These are phyloP conservation scores for Sclerotinia nivalis DNA, from an alignment of 2,329 filamentous ascomycete genomes.

Conservation along the genomic window DNA sequence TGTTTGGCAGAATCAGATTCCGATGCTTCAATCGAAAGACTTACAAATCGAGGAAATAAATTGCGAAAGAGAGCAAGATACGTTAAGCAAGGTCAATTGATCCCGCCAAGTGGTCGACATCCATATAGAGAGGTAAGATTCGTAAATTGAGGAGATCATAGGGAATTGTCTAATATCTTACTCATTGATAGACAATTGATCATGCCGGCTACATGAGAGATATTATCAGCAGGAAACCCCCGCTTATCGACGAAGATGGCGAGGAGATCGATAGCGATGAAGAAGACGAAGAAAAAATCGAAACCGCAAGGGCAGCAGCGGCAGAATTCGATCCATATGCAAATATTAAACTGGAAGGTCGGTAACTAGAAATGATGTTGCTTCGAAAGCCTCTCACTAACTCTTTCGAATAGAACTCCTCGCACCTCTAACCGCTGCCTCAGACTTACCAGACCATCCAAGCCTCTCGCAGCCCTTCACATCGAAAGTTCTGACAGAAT, in stretches of 20 bases:
- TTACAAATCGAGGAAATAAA: conserved; percentile 76
- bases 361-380: conserved; percentile 37
- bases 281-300: conserved; percentile 62
- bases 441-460: conserved; percentile 73
- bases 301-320: conserved; percentile 58
- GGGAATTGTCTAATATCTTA: conserved; percentile 4
- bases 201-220: conserved; percentile 72
- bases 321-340: conserved; percentile 74
- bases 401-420: conserved; percentile 59
- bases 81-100: conserved; percentile 68
- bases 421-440: conserved; percentile 71
- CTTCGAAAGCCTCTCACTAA: conserved; percentile 28
- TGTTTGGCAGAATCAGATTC: conserved; percentile 68
- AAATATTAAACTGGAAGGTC: conserved; percentile 70
- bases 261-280: conserved; percentile 74
- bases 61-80: conserved; percentile 74
- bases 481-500: conserved; percentile 69
- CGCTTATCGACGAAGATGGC: conserved; percentile 73
- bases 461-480: conserved; percentile 73
- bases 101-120: conserved; percentile 63
- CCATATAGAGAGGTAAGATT: conserved; percentile 68
- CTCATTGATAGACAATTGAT: conserved; percentile 60
- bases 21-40: conserved; percentile 68
- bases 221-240: conserved; percentile 73
- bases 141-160: neutral